Percentiles rank a stretch among this genome's conserved stretches.
These are phyloP conservation scores for Nicotiana benthamiana DNA, from an alignment of 257 asterid species.

Conservation along the genomic window DNA sequence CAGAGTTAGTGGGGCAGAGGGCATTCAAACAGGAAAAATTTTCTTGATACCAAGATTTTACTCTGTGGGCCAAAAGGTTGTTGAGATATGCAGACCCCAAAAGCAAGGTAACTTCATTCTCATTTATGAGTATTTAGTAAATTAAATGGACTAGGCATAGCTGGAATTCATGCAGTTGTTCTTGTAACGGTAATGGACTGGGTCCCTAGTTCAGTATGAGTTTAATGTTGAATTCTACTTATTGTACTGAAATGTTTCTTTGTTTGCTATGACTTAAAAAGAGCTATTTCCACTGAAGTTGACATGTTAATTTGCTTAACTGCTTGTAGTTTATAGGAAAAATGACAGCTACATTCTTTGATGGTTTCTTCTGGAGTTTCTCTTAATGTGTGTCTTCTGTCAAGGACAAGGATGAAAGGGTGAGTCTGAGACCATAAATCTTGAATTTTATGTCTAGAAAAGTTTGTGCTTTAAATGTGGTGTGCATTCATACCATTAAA, in stretches of 20 bases:
- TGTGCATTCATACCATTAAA: not conserved
- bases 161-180: not conserved
- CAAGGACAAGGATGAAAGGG: not conserved
- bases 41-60: slow-evolving; percentile 17
- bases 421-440: not conserved
- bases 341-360: not conserved
- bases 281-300: not conserved
- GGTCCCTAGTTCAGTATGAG: not conserved
- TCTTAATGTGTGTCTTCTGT: not conserved
- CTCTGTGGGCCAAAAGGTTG: slow-evolving; percentile 22
- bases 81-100: slow-evolving; percentile 82
- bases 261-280: not conserved
- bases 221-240: not conserved
- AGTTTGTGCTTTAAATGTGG: not conserved
- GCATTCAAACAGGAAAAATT: slow-evolving; percentile 12
- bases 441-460: not conserved
- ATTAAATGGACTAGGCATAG: not conserved
- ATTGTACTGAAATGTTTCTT: not conserved
- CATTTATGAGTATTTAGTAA: slow-evolving; percentile 9
- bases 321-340: not conserved
- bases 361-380: not conserved
- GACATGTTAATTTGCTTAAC: not conserved
- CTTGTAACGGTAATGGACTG: not conserved
- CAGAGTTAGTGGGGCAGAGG: slow-evolving; percentile 52
- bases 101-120: slow-evolving; percentile 50